phyloP scores from a whole-genome alignment of 257 asterid genomes.

The Ophiorrhiza pumila region DNA sequence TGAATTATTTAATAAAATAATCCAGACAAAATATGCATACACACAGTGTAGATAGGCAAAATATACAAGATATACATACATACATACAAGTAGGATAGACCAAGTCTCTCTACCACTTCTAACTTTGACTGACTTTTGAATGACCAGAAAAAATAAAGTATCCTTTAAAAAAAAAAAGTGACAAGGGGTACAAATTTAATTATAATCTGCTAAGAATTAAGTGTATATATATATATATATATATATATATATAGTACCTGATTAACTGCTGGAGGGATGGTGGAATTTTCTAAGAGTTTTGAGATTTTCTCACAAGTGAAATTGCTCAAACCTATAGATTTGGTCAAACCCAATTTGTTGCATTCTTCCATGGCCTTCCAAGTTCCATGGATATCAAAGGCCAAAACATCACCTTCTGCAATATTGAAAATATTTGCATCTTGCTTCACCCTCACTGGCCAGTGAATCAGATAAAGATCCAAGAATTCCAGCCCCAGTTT shows the following conservation, averaged over 20 bases:
- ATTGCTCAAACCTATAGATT: slow-evolving; percentile 60
- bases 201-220: too few relatives aligned
- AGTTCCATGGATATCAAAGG: slow-evolving; percentile 35
- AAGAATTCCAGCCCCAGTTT: slow-evolving; percentile 39
- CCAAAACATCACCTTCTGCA: slow-evolving; percentile 27
- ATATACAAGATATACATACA: too few relatives aligned
- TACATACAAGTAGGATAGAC: too few relatives aligned
- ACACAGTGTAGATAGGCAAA: too few relatives aligned
- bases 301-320: slow-evolving; percentile 47
- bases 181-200: too few relatives aligned
- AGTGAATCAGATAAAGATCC: slow-evolving; percentile 54
- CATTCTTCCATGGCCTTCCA: slow-evolving; percentile 67
- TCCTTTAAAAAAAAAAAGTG: too few relatives aligned
- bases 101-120: too few relatives aligned
- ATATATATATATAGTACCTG: slow-evolving; percentile 23
- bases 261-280: slow-evolving; percentile 47
- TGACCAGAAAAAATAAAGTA: too few relatives aligned
- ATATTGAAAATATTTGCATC: background rate
- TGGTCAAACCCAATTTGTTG: slow-evolving; percentile 38
- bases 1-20: too few relatives aligned
- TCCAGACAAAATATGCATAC: too few relatives aligned
- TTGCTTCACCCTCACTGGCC: slow-evolving; percentile 34
- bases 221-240: too few relatives aligned
- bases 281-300: slow-evolving; percentile 25
- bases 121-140: too few relatives aligned